Conservation (phyloP, 768 basidiomycete species). For the Nidularia pulvinata region DNA sequence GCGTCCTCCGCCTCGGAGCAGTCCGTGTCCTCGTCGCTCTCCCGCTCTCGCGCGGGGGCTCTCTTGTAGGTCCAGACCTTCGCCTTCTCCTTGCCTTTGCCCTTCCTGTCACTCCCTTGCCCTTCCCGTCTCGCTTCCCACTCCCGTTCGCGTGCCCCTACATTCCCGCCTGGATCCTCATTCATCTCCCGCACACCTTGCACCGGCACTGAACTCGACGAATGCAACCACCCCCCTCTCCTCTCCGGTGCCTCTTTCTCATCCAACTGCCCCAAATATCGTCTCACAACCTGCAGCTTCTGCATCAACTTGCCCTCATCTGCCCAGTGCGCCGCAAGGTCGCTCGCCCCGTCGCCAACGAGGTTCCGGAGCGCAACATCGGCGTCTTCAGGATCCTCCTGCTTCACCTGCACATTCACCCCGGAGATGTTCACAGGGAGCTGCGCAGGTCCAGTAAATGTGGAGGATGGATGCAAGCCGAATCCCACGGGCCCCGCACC, state of each 20-base stretch:
- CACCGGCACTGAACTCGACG: no score
- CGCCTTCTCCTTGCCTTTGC: no score
- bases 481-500: no score
- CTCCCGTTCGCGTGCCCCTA: no score
- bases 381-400: slow-evolving; percentile 19
- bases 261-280: slow-evolving; percentile 29
- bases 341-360: slow-evolving; percentile 51
- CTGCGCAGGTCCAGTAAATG: not conserved
- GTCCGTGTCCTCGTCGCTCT: slow-evolving; percentile 31
- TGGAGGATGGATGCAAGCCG: slow-evolving; percentile 11
- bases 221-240: no score
- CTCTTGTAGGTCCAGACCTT: no score
- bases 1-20: slow-evolving; percentile 42
- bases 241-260: no score
- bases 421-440: not conserved
- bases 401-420: slow-evolving; percentile 4
- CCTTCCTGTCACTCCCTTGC: no score
- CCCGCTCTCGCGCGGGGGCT: slow-evolving; percentile 10
- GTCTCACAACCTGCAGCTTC: slow-evolving; percentile 42
- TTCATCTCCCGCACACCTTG: no score
- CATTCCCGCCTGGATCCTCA: no score
- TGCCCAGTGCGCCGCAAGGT: slow-evolving; percentile 53
- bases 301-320: slow-evolving; percentile 40
- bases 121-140: no score
- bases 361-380: slow-evolving; percentile 66